Evolutionary conservation across 2,329 filamentous ascomycete genomes (phyloP).

Genomic region (Pseudocercospora fijiensis): DNA sequence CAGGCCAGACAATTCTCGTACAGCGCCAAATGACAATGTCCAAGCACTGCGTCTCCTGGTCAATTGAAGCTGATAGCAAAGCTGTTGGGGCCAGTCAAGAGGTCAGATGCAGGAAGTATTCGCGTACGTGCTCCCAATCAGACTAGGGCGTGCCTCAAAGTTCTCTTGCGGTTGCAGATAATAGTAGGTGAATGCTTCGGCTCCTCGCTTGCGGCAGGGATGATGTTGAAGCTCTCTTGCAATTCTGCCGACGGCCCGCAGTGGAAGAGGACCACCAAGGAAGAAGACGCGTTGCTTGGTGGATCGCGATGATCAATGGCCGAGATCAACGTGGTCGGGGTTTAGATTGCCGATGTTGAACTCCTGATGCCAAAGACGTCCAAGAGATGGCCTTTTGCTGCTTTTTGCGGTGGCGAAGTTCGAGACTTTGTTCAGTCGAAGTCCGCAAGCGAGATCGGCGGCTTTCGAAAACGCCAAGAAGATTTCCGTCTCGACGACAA

Average conservation of each 20-base stretch:
- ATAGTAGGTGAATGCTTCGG: slow-evolving; percentile 1
- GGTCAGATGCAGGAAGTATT: neutral
- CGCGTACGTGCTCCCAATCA: neutral
- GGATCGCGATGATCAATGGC: neutral
- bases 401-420: neutral
- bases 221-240: neutral
- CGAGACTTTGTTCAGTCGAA: neutral
- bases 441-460: neutral
- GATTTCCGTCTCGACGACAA: neutral
- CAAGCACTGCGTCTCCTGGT: neutral
- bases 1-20: neutral
- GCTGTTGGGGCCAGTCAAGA: neutral
- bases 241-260: neutral
- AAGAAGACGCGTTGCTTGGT: neutral
- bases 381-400: neutral
- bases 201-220: neutral
- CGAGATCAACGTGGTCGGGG: neutral
- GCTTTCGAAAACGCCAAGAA: neutral
- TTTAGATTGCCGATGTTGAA: neutral
- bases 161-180: slow-evolving; percentile 1
- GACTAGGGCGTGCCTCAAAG: neutral
- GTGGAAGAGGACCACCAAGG: neutral
- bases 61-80: neutral
- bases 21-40: neutral
- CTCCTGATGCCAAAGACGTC: neutral